Base-by-base conservation (phyloP, 129 eudicot genomes). In the Pittosporum tobira region DNA sequence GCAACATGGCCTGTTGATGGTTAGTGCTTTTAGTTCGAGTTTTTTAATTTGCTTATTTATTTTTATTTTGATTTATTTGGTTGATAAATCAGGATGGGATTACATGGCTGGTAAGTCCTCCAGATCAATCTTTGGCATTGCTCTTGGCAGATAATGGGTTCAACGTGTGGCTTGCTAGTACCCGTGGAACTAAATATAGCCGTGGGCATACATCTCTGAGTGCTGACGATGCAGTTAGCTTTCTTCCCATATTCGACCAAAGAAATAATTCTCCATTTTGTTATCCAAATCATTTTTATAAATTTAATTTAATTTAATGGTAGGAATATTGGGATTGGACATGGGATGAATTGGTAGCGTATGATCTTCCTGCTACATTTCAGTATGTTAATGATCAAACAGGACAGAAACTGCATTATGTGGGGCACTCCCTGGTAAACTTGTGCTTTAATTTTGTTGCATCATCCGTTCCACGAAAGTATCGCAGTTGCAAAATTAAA, bases 321-420 rank as follows among this genome's bases (percentile, higher is more conserved):
- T 38, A 81, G 94, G 85, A 81, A 29, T 85, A 65, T 51, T 85
- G 94, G 94, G 75, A 84, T 61, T 84, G 85, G 94, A 55, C 88
- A n/a, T 84, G 88, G 94, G 94, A 84, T 57, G 94, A 84, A 66
- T 76, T 84, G 69, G 79, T 70, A 21, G 80, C 82, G 52, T 66
- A 77, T 56, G 88, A 85, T 67, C 83, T 81, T 66, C 88, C 88
- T 14, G 85, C 94, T 37, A 75, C 78, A 26, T 57, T 66, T 56
- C 76, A 70, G 23, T 78, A 75, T 38, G 89, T 85, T 60, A 47
- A 66, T 27, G 48, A 51, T 61, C 86, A 78, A 59, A 78, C 89
- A 40, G 83, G 86, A 26, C 77, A 78, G 66, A 81, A 81, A 57
- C 61, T 85, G 54, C 89, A 85, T 62, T 85, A 78, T 29, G 81